phyloP scores from a whole-genome alignment of 768 basidiomycete species.

The Tulasnella sp. region DNA sequence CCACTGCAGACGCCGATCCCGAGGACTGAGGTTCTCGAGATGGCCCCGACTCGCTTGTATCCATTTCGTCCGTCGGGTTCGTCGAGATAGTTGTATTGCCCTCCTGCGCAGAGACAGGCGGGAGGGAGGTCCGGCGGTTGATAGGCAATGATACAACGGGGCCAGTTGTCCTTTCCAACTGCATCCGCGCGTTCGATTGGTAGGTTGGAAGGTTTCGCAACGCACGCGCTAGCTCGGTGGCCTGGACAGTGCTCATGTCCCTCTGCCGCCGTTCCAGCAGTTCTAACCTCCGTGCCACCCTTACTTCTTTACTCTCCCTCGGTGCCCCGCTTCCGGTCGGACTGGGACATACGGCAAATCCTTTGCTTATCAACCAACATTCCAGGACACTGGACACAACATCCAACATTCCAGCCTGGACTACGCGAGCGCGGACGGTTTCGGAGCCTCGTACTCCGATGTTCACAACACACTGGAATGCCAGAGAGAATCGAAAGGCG shows the following conservation, averaged over 20 bases:
- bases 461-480: slow-evolving; percentile 96
- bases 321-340: slow-evolving; percentile 70
- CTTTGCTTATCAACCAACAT: slow-evolving; percentile 43
- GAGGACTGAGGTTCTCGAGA: slow-evolving; percentile 12
- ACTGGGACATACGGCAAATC: slow-evolving; percentile 73
- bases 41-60: slow-evolving; percentile 2
- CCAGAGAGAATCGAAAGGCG: slow-evolving; percentile 84
- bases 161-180: neutral
- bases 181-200: slow-evolving; percentile 3
- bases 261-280: slow-evolving; percentile 52
- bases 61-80: neutral
- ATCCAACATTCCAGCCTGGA: slow-evolving; percentile 47
- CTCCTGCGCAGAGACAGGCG: neutral
- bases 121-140: neutral
- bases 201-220: slow-evolving; percentile 49
- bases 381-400: slow-evolving; percentile 46
- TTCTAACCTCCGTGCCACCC: slow-evolving; percentile 58
- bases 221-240: slow-evolving; percentile 54
- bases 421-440: slow-evolving; percentile 45
- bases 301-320: slow-evolving; percentile 70
- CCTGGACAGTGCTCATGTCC: slow-evolving; percentile 45
- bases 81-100: neutral
- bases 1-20: slow-evolving; percentile 4
- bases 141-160: slow-evolving; percentile 11
- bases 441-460: slow-evolving; percentile 48